phyloP scores from a whole-genome alignment of 768 basidiomycete genomes.

The Pleurotus ostreatus region DNA sequence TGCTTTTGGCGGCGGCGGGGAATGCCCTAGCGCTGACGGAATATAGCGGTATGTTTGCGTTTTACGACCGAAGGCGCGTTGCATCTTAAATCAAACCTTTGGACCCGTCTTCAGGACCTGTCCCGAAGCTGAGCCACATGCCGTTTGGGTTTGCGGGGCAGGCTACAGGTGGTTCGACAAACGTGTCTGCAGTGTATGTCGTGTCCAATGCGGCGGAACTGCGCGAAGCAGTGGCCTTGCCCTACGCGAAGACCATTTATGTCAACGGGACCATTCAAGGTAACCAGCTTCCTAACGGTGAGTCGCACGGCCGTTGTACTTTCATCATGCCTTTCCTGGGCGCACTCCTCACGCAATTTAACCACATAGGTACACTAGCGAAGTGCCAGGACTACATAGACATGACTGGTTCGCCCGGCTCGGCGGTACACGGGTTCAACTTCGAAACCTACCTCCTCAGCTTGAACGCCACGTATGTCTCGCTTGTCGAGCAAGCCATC shows the following conservation, averaged over 20 bases:
- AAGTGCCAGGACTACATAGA: conserved; percentile 11
- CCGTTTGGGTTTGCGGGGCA: conserved; percentile 14
- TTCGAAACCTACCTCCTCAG: conserved; percentile 14
- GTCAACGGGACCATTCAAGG: conserved; percentile 17
- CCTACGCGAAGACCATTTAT: conserved; percentile 13
- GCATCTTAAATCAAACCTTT: no score
- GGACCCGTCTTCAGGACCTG: neutral
- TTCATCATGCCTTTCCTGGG: neutral
- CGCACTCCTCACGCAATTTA: neutral
- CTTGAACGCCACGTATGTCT: conserved; percentile 13
- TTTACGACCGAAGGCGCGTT: neutral
- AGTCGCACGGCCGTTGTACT: neutral
- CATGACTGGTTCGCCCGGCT: conserved; percentile 11
- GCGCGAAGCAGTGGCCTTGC: conserved; percentile 11
- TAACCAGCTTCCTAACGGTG: conserved; percentile 12
- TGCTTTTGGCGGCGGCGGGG: neutral
- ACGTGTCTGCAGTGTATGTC: conserved; percentile 10
- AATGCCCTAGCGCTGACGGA: neutral
- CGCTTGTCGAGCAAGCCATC: conserved; percentile 10
- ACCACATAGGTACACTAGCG: conserved; percentile 2
- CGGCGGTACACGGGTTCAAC: conserved; percentile 13
- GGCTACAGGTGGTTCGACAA: conserved; percentile 11
- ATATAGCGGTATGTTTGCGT: neutral
- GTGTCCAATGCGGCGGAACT: conserved; percentile 14
- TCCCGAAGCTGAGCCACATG: neutral